These are phyloP conservation scores for Candida nitratophila DNA, from an alignment of 805 yeast species.

Conservation along the genomic window DNA sequence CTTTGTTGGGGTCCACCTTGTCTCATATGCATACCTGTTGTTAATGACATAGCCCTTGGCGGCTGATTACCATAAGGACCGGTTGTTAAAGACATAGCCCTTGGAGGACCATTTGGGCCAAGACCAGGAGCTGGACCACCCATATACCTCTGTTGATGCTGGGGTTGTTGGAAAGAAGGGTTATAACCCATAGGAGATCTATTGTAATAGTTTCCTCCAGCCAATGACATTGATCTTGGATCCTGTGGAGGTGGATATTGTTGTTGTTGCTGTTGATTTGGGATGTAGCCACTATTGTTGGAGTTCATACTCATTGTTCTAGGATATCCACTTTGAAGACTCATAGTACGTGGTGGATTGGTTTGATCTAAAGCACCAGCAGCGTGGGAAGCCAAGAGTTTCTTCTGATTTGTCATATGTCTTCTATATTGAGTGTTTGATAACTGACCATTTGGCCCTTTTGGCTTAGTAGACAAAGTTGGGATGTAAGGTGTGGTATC, in stretches of 20 bases:
- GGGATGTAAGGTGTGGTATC: slow-evolving; percentile 77
- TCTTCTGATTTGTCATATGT: slow-evolving; percentile 61
- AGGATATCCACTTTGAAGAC: slow-evolving; percentile 20
- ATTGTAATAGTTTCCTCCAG: slow-evolving; percentile 7
- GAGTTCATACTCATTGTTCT: slow-evolving; percentile 21
- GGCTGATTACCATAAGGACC: slow-evolving; percentile 1
- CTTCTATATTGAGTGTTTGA: slow-evolving; percentile 62
- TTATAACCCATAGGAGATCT: slow-evolving; percentile 11
- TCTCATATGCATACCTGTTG: slow-evolving; percentile 7
- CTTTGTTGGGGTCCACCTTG: slow-evolving; percentile 2
- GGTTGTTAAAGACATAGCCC: slow-evolving; percentile 26
- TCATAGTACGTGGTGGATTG: slow-evolving; percentile 29
- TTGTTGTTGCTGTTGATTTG: too few relatives aligned
- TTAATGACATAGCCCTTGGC: slow-evolving; percentile 27
- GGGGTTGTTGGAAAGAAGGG: neutral
- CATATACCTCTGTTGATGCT: slow-evolving; percentile 9
- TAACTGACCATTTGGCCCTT: slow-evolving; percentile 23
- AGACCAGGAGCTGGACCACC: slow-evolving; percentile 3
- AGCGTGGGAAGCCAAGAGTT: slow-evolving; percentile 31
- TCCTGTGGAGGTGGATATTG: slow-evolving; percentile 1
- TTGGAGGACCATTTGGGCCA: slow-evolving; percentile 8
- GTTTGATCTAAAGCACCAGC: neutral
- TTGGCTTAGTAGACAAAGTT: slow-evolving; percentile 38
- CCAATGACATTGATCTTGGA: slow-evolving; percentile 38
- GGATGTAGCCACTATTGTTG: slow-evolving; percentile 8